Conservation (phyloP, 2,329 filamentous ascomycete genomes). For the Boeremia exigua region DNA sequence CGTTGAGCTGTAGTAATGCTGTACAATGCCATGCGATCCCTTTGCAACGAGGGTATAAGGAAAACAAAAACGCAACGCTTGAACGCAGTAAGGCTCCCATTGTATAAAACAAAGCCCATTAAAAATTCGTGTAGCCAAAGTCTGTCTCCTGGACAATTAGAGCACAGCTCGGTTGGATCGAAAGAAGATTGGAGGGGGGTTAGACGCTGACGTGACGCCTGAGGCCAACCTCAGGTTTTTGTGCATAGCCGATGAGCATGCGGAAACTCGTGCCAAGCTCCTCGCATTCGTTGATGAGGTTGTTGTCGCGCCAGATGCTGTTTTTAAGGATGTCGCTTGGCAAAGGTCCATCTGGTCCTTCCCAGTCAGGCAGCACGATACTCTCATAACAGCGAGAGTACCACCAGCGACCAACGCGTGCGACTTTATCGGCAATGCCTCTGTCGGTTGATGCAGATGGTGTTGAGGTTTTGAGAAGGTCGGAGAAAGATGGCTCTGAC, state of each 20-base stretch:
- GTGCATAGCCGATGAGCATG: conserved; percentile 88
- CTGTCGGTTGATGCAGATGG: conserved; percentile 67
- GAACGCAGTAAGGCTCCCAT: conserved; percentile 41
- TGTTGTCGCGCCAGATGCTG: conserved; percentile 80
- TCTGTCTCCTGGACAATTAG: conserved; percentile 34
- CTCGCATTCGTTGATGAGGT: conserved; percentile 82
- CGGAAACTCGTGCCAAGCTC: conserved; percentile 86
- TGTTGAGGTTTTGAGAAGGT: conserved; percentile 41
- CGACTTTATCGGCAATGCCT: conserved; percentile 89
- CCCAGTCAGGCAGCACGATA: conserved; percentile 54
- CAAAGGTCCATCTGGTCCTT: conserved; percentile 43
- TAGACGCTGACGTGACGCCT: conserved; percentile 58
- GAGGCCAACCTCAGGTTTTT: conserved; percentile 67
- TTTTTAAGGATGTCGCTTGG: conserved; percentile 51
- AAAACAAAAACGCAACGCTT: conserved; percentile 34
- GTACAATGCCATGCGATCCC: conserved; percentile 29
- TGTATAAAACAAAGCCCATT: conserved; percentile 21
- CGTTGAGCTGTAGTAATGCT: conserved; percentile 21
- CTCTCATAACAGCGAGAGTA: conserved; percentile 91
- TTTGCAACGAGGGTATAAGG: conserved; percentile 48
- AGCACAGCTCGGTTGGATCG: conserved; percentile 40
- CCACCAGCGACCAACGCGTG: conserved; percentile 94
- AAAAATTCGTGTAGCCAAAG: conserved; percentile 16
- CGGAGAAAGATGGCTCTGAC: conserved; percentile 45
- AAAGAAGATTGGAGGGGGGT: neutral